These are phyloP conservation scores for Lasiodiplodia theobromae DNA, from an alignment of 2,329 filamentous ascomycete genomes.

Conservation along the genomic window DNA sequence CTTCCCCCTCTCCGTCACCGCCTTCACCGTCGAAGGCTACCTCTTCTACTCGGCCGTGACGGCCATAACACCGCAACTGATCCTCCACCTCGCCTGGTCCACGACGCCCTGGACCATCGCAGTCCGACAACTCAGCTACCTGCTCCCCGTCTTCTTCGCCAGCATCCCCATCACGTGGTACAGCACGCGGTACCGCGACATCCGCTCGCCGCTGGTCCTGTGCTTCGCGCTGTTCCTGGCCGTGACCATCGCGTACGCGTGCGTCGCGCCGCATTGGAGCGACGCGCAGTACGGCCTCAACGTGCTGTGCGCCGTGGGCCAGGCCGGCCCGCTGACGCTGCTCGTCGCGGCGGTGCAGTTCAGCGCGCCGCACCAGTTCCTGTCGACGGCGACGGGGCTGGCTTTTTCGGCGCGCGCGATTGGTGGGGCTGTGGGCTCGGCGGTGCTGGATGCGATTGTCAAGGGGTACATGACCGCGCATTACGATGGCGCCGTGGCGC, in stretches of 20 bases:
- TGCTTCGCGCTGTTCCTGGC: constrained; percentile 42
- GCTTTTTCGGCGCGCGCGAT: constrained; percentile 44
- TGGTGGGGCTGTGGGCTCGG: constrained; percentile 42
- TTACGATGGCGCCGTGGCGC: constrained; percentile 30
- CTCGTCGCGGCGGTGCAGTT: constrained; percentile 44
- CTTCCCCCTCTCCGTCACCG: constrained; percentile 62
- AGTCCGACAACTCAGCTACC: constrained; percentile 40
- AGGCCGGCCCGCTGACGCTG: constrained; percentile 41
- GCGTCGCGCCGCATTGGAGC: constrained; percentile 38
- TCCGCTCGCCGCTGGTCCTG: constrained; percentile 39
- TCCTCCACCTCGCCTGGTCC: constrained; percentile 43
- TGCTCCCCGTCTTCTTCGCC: constrained; percentile 37
- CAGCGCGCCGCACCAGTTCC: constrained; percentile 40
- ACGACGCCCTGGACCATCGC: constrained; percentile 41
- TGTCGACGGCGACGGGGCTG: constrained; percentile 43
- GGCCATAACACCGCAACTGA: constrained; percentile 41
- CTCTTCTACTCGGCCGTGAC: constrained; percentile 56
- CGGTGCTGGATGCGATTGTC: constrained; percentile 42
- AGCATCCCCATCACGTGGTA: constrained; percentile 39
- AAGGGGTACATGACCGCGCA: constrained; percentile 37
- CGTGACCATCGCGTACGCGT: constrained; percentile 39
- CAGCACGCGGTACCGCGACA: constrained; percentile 40
- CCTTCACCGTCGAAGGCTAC: constrained; percentile 66
- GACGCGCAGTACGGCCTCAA: constrained; percentile 39
- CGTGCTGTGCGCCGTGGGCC: constrained; percentile 39